Evolutionary conservation across 768 basidiomycete genomes (phyloP).

Genomic region (Tremella fuciformis): DNA sequence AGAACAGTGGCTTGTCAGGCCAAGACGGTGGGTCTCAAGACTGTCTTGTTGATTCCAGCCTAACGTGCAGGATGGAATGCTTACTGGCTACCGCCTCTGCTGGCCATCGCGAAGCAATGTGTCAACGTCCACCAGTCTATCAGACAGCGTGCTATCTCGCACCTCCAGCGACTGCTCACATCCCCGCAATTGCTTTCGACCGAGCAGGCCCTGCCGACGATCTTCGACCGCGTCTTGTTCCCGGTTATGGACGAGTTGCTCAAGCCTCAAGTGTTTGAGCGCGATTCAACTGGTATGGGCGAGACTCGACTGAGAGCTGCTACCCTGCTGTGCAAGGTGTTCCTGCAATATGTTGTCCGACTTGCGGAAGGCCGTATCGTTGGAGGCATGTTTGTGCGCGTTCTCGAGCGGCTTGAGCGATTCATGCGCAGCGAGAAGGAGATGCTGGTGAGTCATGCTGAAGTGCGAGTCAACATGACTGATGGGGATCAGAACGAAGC

Average conservation of each 20-base stretch:
- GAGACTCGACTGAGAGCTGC: slow-evolving; percentile 85
- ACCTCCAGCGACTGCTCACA: slow-evolving; percentile 79
- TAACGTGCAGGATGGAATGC: slow-evolving; percentile 66
- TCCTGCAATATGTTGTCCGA: slow-evolving; percentile 85
- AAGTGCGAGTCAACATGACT: not conserved
- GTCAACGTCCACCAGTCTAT: slow-evolving; percentile 79
- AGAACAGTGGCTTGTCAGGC: slow-evolving; percentile 48
- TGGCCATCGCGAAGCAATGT: slow-evolving; percentile 73
- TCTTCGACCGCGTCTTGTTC: slow-evolving; percentile 86
- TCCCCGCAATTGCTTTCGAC: slow-evolving; percentile 67
- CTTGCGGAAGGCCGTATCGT: slow-evolving; percentile 61
- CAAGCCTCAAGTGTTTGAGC: slow-evolving; percentile 71
- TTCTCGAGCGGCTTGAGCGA: slow-evolving; percentile 81
- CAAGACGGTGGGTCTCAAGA: slow-evolving; percentile 48
- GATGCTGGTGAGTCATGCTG: slow-evolving; percentile 66
- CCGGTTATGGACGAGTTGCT: slow-evolving; percentile 87
- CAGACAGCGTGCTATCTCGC: slow-evolving; percentile 71
- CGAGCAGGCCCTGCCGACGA: slow-evolving; percentile 62
- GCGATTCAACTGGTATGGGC: slow-evolving; percentile 81
- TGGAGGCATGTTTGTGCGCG: slow-evolving; percentile 76
- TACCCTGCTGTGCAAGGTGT: slow-evolving; percentile 88
- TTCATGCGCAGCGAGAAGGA: slow-evolving; percentile 84
- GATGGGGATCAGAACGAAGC: slow-evolving; percentile 71
- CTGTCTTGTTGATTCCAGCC: not conserved
- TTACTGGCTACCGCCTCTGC: slow-evolving; percentile 70